These are phyloP conservation scores for Mycena rebaudengoi DNA, from an alignment of 768 basidiomycete genomes.

Conservation along the genomic window DNA sequence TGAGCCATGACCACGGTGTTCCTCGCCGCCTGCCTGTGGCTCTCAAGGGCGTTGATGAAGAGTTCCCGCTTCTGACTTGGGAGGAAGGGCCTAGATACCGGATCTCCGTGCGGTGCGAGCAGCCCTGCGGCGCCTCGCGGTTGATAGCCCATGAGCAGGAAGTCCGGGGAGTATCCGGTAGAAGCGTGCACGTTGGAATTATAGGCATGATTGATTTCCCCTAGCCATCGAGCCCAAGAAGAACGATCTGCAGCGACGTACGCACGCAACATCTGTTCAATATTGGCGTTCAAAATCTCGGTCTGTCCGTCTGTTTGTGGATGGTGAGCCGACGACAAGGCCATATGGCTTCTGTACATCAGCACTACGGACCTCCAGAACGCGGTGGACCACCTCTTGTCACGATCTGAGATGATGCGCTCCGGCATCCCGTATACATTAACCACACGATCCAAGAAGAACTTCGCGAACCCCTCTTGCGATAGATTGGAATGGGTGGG, in stretches of 20 bases:
- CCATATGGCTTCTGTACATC: background rate
- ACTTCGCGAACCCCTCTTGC: conserved; percentile 6
- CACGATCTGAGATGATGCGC: conserved; percentile 12
- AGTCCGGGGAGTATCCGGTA: conserved; percentile 34
- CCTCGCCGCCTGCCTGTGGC: conserved; percentile 1
- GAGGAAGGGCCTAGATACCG: background rate
- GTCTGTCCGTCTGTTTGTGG: conserved; percentile 49
- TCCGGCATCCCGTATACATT: background rate
- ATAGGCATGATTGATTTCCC: conserved; percentile 37
- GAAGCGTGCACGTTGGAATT: conserved; percentile 36
- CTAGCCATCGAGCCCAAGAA: conserved; percentile 35
- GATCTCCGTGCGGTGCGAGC: background rate
- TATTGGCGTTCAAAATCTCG: conserved; percentile 37
- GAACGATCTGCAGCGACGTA: conserved; percentile 32
- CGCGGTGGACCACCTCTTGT: conserved; percentile 13
- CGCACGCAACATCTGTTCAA: conserved; percentile 39
- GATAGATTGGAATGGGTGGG: conserved; percentile 23
- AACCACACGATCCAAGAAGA: conserved; percentile 6
- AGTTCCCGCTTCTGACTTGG: background rate
- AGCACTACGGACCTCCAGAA: conserved; percentile 24
- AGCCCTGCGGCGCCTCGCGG: conserved; percentile 20
- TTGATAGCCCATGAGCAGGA: conserved; percentile 36
- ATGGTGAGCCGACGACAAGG: conserved; percentile 42
- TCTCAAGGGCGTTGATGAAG: background rate
- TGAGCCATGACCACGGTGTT: conserved; percentile 29